Evolutionary conservation across 257 asterid genomes (phyloP).

Genomic region (Nemophila menziesii): DNA sequence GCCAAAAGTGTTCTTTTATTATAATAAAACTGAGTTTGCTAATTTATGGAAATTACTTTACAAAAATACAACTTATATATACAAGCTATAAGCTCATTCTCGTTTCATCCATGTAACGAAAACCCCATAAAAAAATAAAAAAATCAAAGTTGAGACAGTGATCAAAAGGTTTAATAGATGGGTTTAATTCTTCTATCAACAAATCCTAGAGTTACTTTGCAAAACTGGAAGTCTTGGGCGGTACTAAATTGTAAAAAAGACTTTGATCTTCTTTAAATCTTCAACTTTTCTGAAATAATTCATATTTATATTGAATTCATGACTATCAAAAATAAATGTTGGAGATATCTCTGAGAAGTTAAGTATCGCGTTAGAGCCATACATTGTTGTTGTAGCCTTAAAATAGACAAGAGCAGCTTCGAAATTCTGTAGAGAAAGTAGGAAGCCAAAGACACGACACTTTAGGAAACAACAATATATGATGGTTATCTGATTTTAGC

Average conservation of each 20-base stretch:
- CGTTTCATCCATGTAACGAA: background rate
- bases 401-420: constrained; percentile 30
- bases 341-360: constrained; percentile 13
- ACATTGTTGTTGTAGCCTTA: constrained; percentile 28
- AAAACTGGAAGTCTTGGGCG: background rate
- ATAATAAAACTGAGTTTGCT: no score
- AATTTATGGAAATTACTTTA: no score
- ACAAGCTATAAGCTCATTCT: background rate
- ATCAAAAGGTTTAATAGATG: background rate
- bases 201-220: background rate
- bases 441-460: constrained; percentile 26
- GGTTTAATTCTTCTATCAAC: background rate
- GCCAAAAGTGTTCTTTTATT: no score
- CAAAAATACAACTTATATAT: background rate
- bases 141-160: background rate
- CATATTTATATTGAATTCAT: background rate
- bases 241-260: background rate
- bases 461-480: background rate
- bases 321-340: background rate
- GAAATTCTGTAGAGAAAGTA: constrained; percentile 18
- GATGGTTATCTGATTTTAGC: constrained; percentile 29
- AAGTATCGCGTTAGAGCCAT: constrained; percentile 23
- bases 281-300: background rate
- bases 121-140: background rate
- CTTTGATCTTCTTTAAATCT: no score